Conservation (phyloP, 1,284 basidiomycete species). For the Meira miltonrushii region DNA sequence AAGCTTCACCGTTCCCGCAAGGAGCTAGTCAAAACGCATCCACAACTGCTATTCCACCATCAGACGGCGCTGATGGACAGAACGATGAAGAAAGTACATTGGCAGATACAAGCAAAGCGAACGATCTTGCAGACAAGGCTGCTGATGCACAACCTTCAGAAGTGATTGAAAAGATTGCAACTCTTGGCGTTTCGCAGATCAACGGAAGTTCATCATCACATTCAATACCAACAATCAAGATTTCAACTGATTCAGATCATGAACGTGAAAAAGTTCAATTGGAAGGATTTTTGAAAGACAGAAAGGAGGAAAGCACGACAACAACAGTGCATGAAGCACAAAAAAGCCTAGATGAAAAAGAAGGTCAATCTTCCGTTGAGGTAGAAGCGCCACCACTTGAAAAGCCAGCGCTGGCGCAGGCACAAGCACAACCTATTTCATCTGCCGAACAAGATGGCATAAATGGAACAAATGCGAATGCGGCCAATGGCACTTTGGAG, state of each 20-base stretch:
- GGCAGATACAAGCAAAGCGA: slow-evolving; percentile 4
- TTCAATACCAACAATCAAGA: slow-evolving; percentile 75
- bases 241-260: slow-evolving; percentile 73
- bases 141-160: slow-evolving; percentile 10
- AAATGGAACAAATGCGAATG: slow-evolving; percentile 52
- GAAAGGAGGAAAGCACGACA: slow-evolving; percentile 21
- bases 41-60: neutral
- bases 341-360: neutral
- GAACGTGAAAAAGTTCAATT: slow-evolving; percentile 56
- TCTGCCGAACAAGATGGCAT: slow-evolving; percentile 19
- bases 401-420: slow-evolving; percentile 53
- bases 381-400: slow-evolving; percentile 50
- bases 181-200: slow-evolving; percentile 27
- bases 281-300: slow-evolving; percentile 46
- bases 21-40: slow-evolving; percentile 5
- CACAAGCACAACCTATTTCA: slow-evolving; percentile 21
- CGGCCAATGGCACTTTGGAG: slow-evolving; percentile 11
- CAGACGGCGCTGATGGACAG: slow-evolving; percentile 15
- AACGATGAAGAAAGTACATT: slow-evolving; percentile 11
- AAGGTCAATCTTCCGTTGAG: slow-evolving; percentile 15
- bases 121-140: slow-evolving; percentile 6
- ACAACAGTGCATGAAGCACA: slow-evolving; percentile 5
- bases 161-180: slow-evolving; percentile 10
- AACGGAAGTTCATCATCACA: slow-evolving; percentile 39
- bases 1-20: neutral